Conservation (phyloP, 2,329 filamentous ascomycete species). For the Penicillium sumatraense region DNA sequence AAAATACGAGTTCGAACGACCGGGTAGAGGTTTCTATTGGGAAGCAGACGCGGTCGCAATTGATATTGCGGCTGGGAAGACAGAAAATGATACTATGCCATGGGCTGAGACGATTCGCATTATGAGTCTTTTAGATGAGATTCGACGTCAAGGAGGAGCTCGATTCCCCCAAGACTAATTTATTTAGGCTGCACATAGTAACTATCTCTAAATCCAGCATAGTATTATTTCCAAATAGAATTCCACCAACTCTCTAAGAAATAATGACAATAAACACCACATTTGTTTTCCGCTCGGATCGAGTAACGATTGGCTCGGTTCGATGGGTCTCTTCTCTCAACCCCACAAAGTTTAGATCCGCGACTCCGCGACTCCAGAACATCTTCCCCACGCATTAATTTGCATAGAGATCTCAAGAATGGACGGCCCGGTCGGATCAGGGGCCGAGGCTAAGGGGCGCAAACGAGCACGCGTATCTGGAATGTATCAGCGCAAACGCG, state of each 20-base stretch:
- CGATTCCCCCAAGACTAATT: not conserved
- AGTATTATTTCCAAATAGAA: too few species aligned
- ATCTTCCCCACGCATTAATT: too few species aligned
- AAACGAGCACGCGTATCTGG: too few species aligned
- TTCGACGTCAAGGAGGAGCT: constrained; percentile 39
- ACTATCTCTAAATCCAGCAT: too few species aligned
- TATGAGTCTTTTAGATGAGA: constrained; percentile 54
- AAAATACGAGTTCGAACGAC: constrained; percentile 17
- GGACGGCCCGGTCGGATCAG: too few species aligned
- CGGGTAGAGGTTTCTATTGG: constrained; percentile 40
- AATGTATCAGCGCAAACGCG: not conserved
- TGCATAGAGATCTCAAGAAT: too few species aligned
- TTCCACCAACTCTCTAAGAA: too few species aligned
- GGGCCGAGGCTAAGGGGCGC: too few species aligned
- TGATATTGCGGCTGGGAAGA: constrained; percentile 33
- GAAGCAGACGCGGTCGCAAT: constrained; percentile 33
- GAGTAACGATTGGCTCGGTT: not conserved
- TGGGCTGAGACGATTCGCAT: constrained; percentile 53
- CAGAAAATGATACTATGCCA: constrained; percentile 51
- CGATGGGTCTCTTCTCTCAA: too few species aligned
- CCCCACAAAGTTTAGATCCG: too few species aligned
- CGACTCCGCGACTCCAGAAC: too few species aligned
- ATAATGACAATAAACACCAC: not conserved
- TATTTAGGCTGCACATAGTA: not conserved
- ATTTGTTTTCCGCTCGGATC: not conserved